phyloP scores from a whole-genome alignment of 257 asterid species.

The Solanum lignicaule region DNA sequence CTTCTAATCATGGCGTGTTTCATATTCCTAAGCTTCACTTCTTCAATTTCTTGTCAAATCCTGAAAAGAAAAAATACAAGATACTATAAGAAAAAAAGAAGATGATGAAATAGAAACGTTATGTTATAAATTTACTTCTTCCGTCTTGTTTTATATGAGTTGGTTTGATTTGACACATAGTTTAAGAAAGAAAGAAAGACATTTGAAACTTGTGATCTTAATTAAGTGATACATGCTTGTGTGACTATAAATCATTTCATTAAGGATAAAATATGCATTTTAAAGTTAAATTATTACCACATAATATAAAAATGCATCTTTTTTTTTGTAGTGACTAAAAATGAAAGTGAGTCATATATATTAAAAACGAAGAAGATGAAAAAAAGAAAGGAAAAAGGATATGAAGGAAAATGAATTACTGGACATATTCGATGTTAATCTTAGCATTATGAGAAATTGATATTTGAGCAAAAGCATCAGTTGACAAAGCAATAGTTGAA shows the following conservation, averaged over 20 bases:
- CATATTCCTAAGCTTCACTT: neutral
- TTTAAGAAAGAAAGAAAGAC: no score
- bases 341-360: neutral
- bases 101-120: neutral
- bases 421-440: slow-evolving; percentile 56
- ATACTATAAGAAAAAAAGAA: neutral
- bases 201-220: neutral
- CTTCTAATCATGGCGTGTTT: neutral
- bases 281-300: no score
- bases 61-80: neutral
- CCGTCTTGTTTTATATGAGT: neutral
- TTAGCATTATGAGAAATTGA: slow-evolving; percentile 35
- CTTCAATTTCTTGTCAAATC: neutral
- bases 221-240: neutral
- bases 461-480: slow-evolving; percentile 47
- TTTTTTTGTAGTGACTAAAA: no score
- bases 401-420: slow-evolving; percentile 12
- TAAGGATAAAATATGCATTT: neutral
- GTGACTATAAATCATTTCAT: neutral
- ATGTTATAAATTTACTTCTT: neutral
- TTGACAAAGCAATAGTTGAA: slow-evolving; percentile 48
- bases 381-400: neutral
- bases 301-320: no score
- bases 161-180: neutral
- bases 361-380: neutral